Conservation (phyloP, 2,329 filamentous ascomycete species). For the Apiospora saccharicola region DNA sequence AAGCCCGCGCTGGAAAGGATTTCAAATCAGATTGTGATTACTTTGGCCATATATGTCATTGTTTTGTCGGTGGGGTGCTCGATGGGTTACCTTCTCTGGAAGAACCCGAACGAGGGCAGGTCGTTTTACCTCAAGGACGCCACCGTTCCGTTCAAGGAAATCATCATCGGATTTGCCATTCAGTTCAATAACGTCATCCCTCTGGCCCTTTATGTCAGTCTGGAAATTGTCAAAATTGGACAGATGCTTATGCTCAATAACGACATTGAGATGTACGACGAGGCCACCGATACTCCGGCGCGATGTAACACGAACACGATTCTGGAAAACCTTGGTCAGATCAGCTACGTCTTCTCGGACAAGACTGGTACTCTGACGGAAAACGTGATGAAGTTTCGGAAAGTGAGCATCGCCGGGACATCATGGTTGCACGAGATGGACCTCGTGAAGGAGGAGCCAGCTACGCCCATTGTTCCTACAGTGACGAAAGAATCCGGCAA, state of each 20-base stretch:
- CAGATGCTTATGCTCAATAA: conserved; percentile 79
- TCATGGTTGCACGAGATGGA: conserved; percentile 88
- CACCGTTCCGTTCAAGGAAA: conserved; percentile 77
- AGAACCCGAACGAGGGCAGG: conserved; percentile 66
- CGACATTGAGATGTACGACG: conserved; percentile 92
- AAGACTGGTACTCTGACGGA: conserved; percentile 95
- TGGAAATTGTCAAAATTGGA: conserved; percentile 86
- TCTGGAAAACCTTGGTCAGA: conserved; percentile 90
- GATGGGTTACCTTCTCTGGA: conserved; percentile 83
- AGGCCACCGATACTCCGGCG: conserved; percentile 82
- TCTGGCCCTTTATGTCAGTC: conserved; percentile 86
- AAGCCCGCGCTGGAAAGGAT: conserved; percentile 78
- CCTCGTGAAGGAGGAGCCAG: conserved; percentile 45
- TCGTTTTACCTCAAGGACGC: conserved; percentile 81
- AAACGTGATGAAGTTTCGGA: conserved; percentile 95
- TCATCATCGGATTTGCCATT: conserved; percentile 90
- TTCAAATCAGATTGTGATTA: conserved; percentile 82
- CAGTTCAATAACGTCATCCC: conserved; percentile 98
- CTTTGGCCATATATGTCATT: conserved; percentile 82
- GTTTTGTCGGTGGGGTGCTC: conserved; percentile 82
- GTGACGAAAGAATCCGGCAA: conserved; percentile 3
- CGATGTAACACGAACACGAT: conserved; percentile 94
- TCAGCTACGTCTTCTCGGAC: conserved; percentile 90
- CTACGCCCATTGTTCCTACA: background rate
- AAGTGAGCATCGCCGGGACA: conserved; percentile 87